Conservation (phyloP, 2,329 filamentous ascomycete species). For the Apiospora rasikravindrae region DNA sequence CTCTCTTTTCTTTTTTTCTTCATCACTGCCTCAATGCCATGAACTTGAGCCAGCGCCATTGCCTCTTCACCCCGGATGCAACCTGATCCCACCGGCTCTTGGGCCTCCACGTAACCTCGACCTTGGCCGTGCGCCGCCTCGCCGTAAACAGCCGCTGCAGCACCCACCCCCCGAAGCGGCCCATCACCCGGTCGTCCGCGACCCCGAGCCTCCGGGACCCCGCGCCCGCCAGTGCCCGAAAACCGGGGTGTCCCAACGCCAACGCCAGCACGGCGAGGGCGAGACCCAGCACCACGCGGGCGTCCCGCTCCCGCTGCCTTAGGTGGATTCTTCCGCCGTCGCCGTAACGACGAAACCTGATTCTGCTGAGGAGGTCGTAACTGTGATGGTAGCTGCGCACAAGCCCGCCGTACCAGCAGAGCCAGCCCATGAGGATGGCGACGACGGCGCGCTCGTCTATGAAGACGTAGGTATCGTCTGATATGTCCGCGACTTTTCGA, state of each 20-base stretch:
- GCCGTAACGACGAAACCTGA: not conserved
- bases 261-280: not conserved
- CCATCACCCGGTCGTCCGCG: not conserved
- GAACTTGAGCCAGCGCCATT: not conserved
- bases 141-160: not conserved
- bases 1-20: not conserved
- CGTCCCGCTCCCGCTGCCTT: not conserved
- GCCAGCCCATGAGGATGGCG: not conserved
- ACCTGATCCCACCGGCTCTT: not conserved
- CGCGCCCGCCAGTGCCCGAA: not conserved
- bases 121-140: not conserved
- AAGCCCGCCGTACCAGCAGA: not conserved
- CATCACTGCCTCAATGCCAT: not conserved
- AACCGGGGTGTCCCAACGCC: not conserved
- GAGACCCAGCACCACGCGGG: not conserved
- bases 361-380: too few species aligned
- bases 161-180: not conserved
- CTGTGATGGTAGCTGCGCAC: not conserved
- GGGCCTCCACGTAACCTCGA: not conserved
- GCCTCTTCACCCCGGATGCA: not conserved
- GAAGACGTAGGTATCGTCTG: not conserved
- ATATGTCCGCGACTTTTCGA: not conserved
- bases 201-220: not conserved
- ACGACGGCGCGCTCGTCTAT: not conserved
- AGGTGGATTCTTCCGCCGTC: not conserved